Percentiles rank a stretch among this genome's conserved stretches.
phyloP scores from a whole-genome alignment of 2,329 filamentous ascomycete species.

The Hypoxylon sp. region DNA sequence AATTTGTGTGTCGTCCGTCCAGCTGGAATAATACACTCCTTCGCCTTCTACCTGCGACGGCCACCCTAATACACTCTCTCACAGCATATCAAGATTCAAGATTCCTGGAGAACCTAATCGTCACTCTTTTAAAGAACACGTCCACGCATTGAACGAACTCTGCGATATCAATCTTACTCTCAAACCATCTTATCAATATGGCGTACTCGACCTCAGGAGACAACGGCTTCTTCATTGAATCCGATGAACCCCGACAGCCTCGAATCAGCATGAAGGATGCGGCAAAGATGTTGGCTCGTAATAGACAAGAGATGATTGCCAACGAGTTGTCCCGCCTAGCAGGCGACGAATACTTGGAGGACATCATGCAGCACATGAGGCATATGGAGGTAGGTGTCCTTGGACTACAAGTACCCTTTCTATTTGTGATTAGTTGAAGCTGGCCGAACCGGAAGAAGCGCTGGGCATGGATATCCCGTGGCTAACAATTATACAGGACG shows the following conservation, averaged over 20 bases:
- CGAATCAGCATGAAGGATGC: slow-evolving; percentile 81
- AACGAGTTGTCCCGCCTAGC: slow-evolving; percentile 89
- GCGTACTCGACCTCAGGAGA: slow-evolving; percentile 60
- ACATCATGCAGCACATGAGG: slow-evolving; percentile 94
- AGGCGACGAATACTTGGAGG: slow-evolving; percentile 92
- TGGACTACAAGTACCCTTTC: slow-evolving; percentile 2
- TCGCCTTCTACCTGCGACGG: slow-evolving; percentile 55
- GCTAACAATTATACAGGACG: slow-evolving; percentile 65
- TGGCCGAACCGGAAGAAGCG: not conserved
- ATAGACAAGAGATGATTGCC: slow-evolving; percentile 88
- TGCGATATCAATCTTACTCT: slow-evolving; percentile 52
- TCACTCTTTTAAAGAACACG: slow-evolving; percentile 60
- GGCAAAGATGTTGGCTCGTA: slow-evolving; percentile 81
- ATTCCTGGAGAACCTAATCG: slow-evolving; percentile 68
- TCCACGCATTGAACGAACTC: slow-evolving; percentile 48
- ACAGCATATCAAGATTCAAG: slow-evolving; percentile 62
- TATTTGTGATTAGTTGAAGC: not conserved
- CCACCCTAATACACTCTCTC: slow-evolving; percentile 56
- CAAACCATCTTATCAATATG: slow-evolving; percentile 59
- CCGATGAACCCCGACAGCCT: slow-evolving; percentile 64
- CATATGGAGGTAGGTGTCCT: slow-evolving; percentile 83
- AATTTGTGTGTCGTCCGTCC: slow-evolving; percentile 62
- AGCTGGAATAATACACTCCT: slow-evolving; percentile 62
- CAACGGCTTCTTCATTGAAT: slow-evolving; percentile 70
- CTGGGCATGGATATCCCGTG: not conserved